Evolutionary conservation across 2,329 filamentous ascomycete species (phyloP).

Genomic region (Aspergillus quadrilineatus): DNA sequence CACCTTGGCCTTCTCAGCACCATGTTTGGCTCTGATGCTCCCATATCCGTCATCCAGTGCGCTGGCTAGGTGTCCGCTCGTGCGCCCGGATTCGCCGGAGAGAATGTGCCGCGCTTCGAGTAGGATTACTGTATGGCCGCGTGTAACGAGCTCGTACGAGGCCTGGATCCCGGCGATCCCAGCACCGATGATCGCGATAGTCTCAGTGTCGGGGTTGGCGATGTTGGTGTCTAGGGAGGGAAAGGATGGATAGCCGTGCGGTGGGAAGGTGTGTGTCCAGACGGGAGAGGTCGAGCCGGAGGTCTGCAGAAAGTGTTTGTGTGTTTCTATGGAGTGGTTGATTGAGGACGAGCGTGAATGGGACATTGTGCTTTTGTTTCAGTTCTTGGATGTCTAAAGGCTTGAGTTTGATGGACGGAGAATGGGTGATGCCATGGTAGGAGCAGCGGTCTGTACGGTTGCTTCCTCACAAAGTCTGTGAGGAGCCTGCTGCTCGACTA

Average conservation of each 20-base stretch:
- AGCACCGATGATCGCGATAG: conserved; percentile 54
- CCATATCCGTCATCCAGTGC: conserved; percentile 56
- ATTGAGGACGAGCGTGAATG: too few species aligned
- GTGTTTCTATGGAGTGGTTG: not conserved
- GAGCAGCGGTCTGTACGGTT: too few species aligned
- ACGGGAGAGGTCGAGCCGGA: conserved; percentile 54
- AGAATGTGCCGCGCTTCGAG: conserved; percentile 57
- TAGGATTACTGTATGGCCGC: conserved; percentile 52
- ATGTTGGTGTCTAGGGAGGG: conserved; percentile 45
- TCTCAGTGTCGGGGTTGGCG: conserved; percentile 49
- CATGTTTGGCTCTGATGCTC: conserved; percentile 54
- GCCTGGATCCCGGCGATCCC: conserved; percentile 55
- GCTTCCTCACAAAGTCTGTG: too few species aligned
- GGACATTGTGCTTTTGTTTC: too few species aligned
- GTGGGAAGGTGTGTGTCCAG: conserved; percentile 52
- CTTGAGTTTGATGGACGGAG: too few species aligned
- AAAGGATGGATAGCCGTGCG: conserved; percentile 49
- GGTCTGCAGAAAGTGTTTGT: conserved; percentile 33
- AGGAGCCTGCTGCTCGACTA: too few species aligned
- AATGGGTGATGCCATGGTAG: too few species aligned
- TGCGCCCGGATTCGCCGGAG: conserved; percentile 54
- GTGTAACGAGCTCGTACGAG: conserved; percentile 54
- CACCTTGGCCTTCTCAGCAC: conserved; percentile 47
- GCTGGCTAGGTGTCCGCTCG: conserved; percentile 55
- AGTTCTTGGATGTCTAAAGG: too few species aligned